These are phyloP conservation scores for Botryosphaeria agaves DNA, from an alignment of 2,329 filamentous ascomycete genomes.

Conservation along the genomic window DNA sequence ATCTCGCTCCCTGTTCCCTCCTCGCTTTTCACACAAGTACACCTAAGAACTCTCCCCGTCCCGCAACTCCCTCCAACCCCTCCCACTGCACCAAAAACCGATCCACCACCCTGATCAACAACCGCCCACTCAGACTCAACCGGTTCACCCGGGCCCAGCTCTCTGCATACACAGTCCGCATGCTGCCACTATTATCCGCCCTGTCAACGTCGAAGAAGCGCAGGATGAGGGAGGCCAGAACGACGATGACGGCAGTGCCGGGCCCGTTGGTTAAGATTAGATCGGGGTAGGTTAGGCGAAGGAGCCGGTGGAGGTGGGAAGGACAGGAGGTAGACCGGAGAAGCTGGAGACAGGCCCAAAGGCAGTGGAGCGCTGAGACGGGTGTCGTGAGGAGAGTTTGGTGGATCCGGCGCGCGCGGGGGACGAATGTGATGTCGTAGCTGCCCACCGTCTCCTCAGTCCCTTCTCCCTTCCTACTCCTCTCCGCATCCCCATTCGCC, in stretches of 20 bases:
- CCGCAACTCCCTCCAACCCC: constrained; percentile 31
- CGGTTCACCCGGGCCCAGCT: constrained; percentile 76
- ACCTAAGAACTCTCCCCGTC: constrained; percentile 24
- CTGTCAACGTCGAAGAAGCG: constrained; percentile 29
- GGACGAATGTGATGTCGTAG: constrained; percentile 50
- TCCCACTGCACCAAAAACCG: constrained; percentile 72
- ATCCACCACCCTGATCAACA: constrained; percentile 58
- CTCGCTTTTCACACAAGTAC: constrained; percentile 15
- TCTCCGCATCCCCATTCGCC: constrained; percentile 1
- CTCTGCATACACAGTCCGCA: constrained; percentile 74
- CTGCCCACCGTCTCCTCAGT: constrained; percentile 13
- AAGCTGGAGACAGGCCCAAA: constrained; percentile 43
- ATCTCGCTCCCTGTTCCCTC: background rate
- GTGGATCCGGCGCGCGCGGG: constrained; percentile 65
- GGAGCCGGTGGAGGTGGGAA: no score
- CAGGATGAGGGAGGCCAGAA: constrained; percentile 38
- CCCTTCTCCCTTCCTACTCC: constrained; percentile 1
- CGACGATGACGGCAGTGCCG: constrained; percentile 66
- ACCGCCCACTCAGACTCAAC: constrained; percentile 67
- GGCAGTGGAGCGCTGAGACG: constrained; percentile 45
- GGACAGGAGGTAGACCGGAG: constrained; percentile 22
- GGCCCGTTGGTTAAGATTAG: constrained; percentile 78
- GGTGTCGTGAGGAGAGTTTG: constrained; percentile 63
- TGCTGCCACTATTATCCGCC: constrained; percentile 26
- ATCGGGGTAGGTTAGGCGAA: constrained; percentile 33